Base-by-base conservation (phyloP, 805 yeast species). In the Lipomyces kockii region DNA sequence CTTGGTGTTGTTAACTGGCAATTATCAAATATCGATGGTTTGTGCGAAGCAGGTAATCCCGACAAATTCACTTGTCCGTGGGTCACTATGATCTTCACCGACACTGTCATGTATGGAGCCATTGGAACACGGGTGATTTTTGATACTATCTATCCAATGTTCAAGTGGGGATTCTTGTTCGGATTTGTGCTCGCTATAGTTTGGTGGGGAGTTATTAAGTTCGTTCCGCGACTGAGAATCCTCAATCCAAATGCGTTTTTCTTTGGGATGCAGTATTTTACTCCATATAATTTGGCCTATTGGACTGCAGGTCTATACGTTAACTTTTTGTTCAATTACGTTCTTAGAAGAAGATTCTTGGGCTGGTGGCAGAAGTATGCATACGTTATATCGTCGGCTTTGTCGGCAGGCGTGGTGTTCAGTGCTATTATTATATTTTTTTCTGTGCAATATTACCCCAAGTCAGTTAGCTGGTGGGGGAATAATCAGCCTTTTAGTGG, bases 341-440 rank as follows among this genome's bases (percentile, higher is more conserved):
- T 81, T 72, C 77, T 89, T 63, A 86, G 85, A 68, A 80, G 84
- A 60, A 80, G 80, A 67, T 87, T 84, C 78, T 79, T 83, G 60
- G 79, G 81, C 59, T 89, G 92, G 92, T 89, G 92, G 92, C 86
- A 87, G 46, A 88, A 87, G 76, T 88, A 88, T 75, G 87, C 87
- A 75, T 88, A 86, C 75, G 83, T 87, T 3, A 78, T 89, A 59
- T 83, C 89, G 27, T 86, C 89, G 29, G 92, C 86, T 2, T 77
- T 89, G 25, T 87, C 88, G 53, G 84, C 89, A 6, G 91, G 90
- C 0, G 83, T 88, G n/a, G 90, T 90, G 0, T 81, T 86, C 68
- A 83, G 88, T 39, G 84, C 89, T 1, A 77, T 88, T 61, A 64
- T 86, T 32, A 83, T 88, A 11, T 87, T 87, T 73, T 79, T 87